Base-by-base conservation (phyloP, 805 yeast species). In the Wickerhamomyces chaumierensis region DNA sequence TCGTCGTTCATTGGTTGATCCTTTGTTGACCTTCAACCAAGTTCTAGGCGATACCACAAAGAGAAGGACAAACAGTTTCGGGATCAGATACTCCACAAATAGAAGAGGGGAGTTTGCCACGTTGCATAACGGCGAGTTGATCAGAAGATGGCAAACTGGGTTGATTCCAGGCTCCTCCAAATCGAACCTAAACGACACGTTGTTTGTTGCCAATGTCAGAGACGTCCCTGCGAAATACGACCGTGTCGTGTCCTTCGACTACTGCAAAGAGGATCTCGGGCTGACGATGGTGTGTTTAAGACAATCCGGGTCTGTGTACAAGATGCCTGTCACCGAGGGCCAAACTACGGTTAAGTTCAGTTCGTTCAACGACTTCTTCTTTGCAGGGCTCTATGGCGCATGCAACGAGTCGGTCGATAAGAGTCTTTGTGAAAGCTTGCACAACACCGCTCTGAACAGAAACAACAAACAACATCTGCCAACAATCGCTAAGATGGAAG, bases 271-370 rank as follows among this genome's bases (percentile, higher is more conserved):
- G 18, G 27, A 17, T 15, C 70, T 82, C 8, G 76, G 80, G 48
- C 67, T 84, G 41, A 31, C 33, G 18, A 16, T 31, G 18, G 75
- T 88, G 21, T 87, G 96, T 57, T 81, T 88, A 81, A 66, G 96
- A 46, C 94, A 85, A 50, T 82, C 94, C 1, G 96, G 96, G 3
- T 80, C 84, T 38, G 78, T 87, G 0, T 87, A 82, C 57, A 67
- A 81, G 41, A 83, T 83, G 88, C 72, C 80, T 0, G 82, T 80
- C 0, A 60, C 65, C 1, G 90, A 83, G 52, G 71, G 81, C 36
- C 77, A 77, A 25, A 75, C 75, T 29, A 66, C 77, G 8, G 54
- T 81, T 8, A 65, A 63, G 14, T 81, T 87, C 57, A 82, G 77
- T 47, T 75, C 90, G 1, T 71, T 66, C 48, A 82, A 82, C 50